Conservation (phyloP, 148 eudicot genomes). For the Limonium bicolor region DNA sequence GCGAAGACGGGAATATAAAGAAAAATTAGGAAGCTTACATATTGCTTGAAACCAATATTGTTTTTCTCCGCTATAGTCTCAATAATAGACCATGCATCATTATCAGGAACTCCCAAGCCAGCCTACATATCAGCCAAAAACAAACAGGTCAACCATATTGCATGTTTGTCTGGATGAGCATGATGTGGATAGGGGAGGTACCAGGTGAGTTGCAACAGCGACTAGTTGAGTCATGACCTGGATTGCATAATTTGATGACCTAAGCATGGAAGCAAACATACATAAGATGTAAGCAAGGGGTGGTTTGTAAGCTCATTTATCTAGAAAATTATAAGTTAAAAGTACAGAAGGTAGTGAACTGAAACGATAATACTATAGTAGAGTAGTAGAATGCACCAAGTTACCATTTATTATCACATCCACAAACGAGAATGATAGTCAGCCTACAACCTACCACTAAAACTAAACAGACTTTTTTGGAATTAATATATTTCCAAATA, state of each 20-base stretch:
- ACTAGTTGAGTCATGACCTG: slow-evolving; percentile 67
- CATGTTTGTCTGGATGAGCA: not conserved
- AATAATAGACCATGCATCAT: slow-evolving; percentile 81
- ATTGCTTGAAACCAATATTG: slow-evolving; percentile 86
- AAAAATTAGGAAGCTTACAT: slow-evolving; percentile 36
- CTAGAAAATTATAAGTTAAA: too few relatives aligned
- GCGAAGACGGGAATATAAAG: too few relatives aligned
- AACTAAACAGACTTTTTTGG: too few relatives aligned
- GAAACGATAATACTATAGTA: too few relatives aligned
- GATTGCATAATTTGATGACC: slow-evolving; percentile 84
- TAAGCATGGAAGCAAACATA: slow-evolving; percentile 14
- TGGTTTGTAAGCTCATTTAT: too few relatives aligned
- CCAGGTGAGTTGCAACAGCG: slow-evolving; percentile 79
- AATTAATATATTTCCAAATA: too few relatives aligned
- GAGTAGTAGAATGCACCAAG: too few relatives aligned
- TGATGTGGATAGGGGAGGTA: slow-evolving; percentile 13
- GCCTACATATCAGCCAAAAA: slow-evolving; percentile 36
- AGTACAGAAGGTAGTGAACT: too few relatives aligned
- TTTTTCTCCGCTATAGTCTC: slow-evolving; percentile 96
- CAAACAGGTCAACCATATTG: not conserved
- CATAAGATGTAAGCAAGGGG: too few relatives aligned
- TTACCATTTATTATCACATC: too few relatives aligned
- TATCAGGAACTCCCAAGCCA: slow-evolving; percentile 91
- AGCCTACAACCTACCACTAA: too few relatives aligned
- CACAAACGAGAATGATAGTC: too few relatives aligned